Percentiles rank a stretch among this genome's conserved stretches.
Conservation (phyloP, 257 asterid species). For the Parsonsia alboflavescens region DNA sequence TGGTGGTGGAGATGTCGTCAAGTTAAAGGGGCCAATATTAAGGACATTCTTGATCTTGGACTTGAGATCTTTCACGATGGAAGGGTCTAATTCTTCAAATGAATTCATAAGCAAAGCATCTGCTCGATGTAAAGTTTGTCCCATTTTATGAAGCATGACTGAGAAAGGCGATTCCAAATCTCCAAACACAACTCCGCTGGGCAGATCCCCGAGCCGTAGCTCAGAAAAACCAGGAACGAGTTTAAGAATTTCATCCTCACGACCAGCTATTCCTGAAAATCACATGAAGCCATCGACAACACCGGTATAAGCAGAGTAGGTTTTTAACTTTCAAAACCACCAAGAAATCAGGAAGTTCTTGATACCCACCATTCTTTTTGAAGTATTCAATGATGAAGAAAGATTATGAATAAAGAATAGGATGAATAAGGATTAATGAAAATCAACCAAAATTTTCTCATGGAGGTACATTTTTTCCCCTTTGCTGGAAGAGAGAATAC, state of each 20-base stretch:
- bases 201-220: constrained; percentile 40
- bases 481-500: no score
- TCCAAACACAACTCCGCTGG: constrained; percentile 31
- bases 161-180: constrained; percentile 33
- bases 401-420: background rate
- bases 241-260: constrained; percentile 29
- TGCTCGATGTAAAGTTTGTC: constrained; percentile 32
- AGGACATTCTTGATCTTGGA: constrained; percentile 19
- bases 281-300: background rate
- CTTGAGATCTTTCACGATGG: no score
- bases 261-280: constrained; percentile 17
- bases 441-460: no score
- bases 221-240: constrained; percentile 52
- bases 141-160: constrained; percentile 44
- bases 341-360: background rate
- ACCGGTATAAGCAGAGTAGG: no score
- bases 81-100: no score
- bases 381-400: no score
- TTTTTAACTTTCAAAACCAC: no score
- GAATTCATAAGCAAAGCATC: constrained; percentile 55
- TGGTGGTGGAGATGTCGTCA: constrained; percentile 24
- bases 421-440: no score
- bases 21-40: constrained; percentile 52
- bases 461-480: no score
- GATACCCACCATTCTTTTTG: no score